phyloP scores from a whole-genome alignment of 139 green algal species.

The Astrephomene gubernaculifera region DNA sequence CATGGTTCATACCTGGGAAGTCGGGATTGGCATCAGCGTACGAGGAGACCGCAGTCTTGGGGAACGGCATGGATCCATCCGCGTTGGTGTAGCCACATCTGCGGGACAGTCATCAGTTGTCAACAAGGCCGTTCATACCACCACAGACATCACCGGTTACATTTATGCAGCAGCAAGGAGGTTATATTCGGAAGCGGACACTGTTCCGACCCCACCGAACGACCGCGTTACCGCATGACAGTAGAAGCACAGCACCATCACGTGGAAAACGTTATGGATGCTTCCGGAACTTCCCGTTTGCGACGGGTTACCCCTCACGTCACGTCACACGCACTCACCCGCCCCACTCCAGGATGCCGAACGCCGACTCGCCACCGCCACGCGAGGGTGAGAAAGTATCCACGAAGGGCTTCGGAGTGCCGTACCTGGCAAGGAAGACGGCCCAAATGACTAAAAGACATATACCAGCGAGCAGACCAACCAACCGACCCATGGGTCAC shows the following conservation, averaged over 20 bases:
- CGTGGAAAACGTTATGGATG: too few relatives aligned
- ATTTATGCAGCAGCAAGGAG: too few relatives aligned
- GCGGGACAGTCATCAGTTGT: too few relatives aligned
- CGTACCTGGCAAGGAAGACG: conserved; percentile 14
- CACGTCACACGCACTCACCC: too few relatives aligned
- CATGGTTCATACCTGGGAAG: conserved; percentile 30
- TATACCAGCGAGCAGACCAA: background rate
- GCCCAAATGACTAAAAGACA: background rate
- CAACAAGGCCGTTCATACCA: too few relatives aligned
- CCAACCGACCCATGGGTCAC: background rate
- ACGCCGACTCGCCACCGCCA: conserved; percentile 33
- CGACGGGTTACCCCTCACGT: too few relatives aligned
- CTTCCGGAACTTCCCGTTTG: too few relatives aligned
- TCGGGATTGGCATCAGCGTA: conserved; percentile 42
- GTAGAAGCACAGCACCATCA: too few relatives aligned
- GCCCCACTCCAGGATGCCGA: conserved; percentile 48
- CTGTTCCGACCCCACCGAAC: too few relatives aligned
- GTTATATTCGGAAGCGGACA: too few relatives aligned
- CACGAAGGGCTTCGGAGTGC: conserved; percentile 34
- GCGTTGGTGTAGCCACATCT: conserved; percentile 48
- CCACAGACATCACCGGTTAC: too few relatives aligned
- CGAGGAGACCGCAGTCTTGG: background rate
- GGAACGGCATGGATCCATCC: conserved; percentile 19
- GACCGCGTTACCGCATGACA: too few relatives aligned
- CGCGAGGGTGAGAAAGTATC: conserved; percentile 5